Evolutionary conservation across 768 basidiomycete species (phyloP).

Genomic region (Rhodotorula diobovata): DNA sequence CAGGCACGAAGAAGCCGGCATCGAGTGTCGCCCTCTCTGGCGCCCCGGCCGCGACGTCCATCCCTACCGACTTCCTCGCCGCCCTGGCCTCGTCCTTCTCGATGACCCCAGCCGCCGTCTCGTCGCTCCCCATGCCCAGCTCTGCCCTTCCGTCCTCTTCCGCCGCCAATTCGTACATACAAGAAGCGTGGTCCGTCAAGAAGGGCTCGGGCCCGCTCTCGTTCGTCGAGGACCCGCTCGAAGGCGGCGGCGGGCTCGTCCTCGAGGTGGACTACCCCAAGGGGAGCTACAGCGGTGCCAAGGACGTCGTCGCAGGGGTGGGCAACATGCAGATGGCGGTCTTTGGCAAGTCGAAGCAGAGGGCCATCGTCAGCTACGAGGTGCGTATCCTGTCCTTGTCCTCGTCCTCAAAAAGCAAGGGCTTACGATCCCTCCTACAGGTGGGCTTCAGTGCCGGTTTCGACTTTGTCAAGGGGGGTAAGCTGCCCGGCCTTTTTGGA

Average conservation of each 20-base stretch:
- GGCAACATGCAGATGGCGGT: conserved; percentile 5
- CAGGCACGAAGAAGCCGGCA: background rate
- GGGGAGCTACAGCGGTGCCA: conserved; percentile 1
- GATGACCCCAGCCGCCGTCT: conserved; percentile 7
- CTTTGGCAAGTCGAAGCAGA: conserved; percentile 2
- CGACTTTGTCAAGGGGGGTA: conserved; percentile 70
- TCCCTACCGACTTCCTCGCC: background rate
- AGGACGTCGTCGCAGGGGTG: background rate
- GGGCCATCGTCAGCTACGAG: conserved; percentile 24
- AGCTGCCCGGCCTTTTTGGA: conserved; percentile 71
- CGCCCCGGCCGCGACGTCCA: background rate
- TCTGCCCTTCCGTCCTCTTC: background rate
- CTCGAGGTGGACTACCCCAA: conserved; percentile 12
- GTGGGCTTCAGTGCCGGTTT: conserved; percentile 73
- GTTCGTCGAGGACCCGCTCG: conserved; percentile 17
- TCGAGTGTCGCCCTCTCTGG: background rate
- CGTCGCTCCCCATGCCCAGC: conserved; percentile 7
- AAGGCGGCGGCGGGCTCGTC: background rate
- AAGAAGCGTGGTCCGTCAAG: background rate
- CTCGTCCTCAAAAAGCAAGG: too few species aligned
- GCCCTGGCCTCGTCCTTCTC: conserved; percentile 18
- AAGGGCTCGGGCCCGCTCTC: background rate
- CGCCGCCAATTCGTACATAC: background rate
- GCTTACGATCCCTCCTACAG: background rate
- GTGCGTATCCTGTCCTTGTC: background rate